These are phyloP conservation scores for Baudoinia panamericana DNA, from an alignment of 495 filamentous ascomycete genomes.

Conservation along the genomic window DNA sequence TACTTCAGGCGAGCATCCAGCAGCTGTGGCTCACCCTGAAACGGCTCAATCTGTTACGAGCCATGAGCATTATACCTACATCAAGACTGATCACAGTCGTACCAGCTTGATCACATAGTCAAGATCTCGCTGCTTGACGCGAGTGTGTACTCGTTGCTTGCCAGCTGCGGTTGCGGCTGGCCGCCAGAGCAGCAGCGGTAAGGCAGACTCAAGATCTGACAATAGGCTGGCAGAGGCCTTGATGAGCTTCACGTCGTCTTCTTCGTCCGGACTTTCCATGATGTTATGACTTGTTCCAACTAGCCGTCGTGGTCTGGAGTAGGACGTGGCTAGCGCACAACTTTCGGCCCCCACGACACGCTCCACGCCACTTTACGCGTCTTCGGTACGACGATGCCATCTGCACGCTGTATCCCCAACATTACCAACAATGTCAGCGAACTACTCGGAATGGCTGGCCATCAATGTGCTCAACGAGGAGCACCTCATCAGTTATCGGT, in stretches of 20 bases:
- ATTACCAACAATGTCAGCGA: constrained; percentile 39
- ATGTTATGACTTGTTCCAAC: not conserved
- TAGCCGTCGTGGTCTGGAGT: not conserved
- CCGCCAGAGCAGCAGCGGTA: constrained; percentile 22
- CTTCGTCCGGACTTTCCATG: constrained; percentile 21
- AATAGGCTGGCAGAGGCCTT: constrained; percentile 22
- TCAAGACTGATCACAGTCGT: not conserved
- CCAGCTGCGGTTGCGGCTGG: not conserved
- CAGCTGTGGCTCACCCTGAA: constrained; percentile 91
- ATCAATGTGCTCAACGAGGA: constrained; percentile 65
- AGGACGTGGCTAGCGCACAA: not conserved
- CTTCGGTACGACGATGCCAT: not conserved
- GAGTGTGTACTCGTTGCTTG: constrained; percentile 13
- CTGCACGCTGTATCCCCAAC: not conserved
- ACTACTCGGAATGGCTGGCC: constrained; percentile 59
- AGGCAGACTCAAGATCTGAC: constrained; percentile 19
- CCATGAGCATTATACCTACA: constrained; percentile 4
- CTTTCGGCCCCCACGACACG: constrained; percentile 3
- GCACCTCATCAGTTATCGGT: constrained; percentile 70
- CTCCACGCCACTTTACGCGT: constrained; percentile 6
- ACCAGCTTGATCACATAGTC: constrained; percentile 24
- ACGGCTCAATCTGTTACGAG: constrained; percentile 59
- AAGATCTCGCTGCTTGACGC: constrained; percentile 22
- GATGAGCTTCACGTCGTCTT: constrained; percentile 27
- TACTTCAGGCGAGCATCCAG: constrained; percentile 74